Evolutionary conservation across 768 basidiomycete genomes (phyloP).

Genomic region (Boletus sp.): DNA sequence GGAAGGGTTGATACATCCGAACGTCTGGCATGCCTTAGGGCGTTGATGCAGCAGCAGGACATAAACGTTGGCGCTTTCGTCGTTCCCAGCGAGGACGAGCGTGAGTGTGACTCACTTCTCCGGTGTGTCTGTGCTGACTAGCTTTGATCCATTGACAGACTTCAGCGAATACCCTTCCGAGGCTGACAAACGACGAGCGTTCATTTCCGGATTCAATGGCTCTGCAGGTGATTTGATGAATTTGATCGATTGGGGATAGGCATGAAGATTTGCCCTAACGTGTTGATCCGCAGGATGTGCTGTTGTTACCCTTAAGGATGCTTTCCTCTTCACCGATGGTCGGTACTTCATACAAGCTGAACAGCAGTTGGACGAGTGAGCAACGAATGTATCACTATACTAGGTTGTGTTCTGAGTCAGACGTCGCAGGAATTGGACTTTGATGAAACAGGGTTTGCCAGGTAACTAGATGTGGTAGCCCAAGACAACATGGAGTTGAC

Average conservation of each 20-base stretch:
- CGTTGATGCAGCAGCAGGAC: constrained; percentile 61
- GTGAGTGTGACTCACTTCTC: constrained; percentile 42
- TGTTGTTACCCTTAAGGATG: constrained; percentile 65
- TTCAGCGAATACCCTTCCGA: constrained; percentile 86
- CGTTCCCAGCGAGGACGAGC: constrained; percentile 91
- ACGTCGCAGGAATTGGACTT: constrained; percentile 71
- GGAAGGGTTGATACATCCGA: constrained; percentile 59
- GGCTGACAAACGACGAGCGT: constrained; percentile 81
- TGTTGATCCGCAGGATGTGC: constrained; percentile 59
- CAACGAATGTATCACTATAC: background rate
- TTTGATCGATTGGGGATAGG: background rate
- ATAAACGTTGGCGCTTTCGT: constrained; percentile 68
- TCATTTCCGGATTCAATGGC: constrained; percentile 92
- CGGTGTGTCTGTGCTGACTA: background rate
- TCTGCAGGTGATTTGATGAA: constrained; percentile 66
- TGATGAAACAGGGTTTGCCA: constrained; percentile 91
- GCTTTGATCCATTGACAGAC: constrained; percentile 45
- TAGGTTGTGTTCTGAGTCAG: constrained; percentile 1
- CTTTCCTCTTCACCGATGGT: constrained; percentile 92
- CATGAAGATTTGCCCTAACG: constrained; percentile 3
- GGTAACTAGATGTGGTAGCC: constrained; percentile 39
- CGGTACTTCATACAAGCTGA: constrained; percentile 92
- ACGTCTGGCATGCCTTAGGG: constrained; percentile 61
- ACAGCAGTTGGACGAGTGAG: constrained; percentile 82
- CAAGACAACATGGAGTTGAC: constrained; percentile 13